Base-by-base conservation (phyloP, 768 basidiomycete species). In the Sistotremastrum suecicum region DNA sequence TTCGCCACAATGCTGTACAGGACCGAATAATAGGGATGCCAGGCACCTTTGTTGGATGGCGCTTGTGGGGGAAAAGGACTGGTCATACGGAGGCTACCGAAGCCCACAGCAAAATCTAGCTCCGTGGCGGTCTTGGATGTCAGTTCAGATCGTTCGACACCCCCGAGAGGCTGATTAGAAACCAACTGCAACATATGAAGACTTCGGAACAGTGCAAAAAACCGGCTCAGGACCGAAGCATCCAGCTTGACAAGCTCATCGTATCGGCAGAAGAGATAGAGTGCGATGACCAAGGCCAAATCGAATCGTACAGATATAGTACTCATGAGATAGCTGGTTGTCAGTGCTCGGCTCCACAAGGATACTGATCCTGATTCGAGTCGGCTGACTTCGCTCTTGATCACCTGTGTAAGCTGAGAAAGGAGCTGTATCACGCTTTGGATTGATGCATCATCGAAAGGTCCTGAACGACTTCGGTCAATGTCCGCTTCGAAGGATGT, bases 141-240 rank as follows among this genome's bases (percentile, higher is more conserved):
- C 8, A 51, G 46, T 37, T 68, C 64, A 10, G 12, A 20, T 20
- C 20, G 20, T 20, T 20, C 20, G 20, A 20, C 20, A 20, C 20
- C 20, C 2, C 61, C 66, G n/a, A 71, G 71, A 43, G 81, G 76
- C 54, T 80, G 82, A 41, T 67, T 67, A 10, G 70, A 63, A 41
- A 78, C 65, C 47, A 70, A 72, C 30, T 76, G 80, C 12, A 86
- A 65, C 67, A 84, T 80, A 28, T 80, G 76, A 28, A 83, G 63
- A 9, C 82, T 83, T n/a, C 84, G 72, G 53, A 82, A 86, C 30
- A 87, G 76, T 5, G 82, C 81, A 58, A 88, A 80, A 28, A 85
- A 72, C 56, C 87, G 83, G 6, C 75, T 77, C 41, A 83, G 60
- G 30, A 84, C 55, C 20, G 76, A 64, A 11, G 75, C 74, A 55